Evolutionary conservation across 768 basidiomycete genomes (phyloP), one percentile per base, ranked within the genome.

Genomic region (Naganishia antarctica): DNA sequence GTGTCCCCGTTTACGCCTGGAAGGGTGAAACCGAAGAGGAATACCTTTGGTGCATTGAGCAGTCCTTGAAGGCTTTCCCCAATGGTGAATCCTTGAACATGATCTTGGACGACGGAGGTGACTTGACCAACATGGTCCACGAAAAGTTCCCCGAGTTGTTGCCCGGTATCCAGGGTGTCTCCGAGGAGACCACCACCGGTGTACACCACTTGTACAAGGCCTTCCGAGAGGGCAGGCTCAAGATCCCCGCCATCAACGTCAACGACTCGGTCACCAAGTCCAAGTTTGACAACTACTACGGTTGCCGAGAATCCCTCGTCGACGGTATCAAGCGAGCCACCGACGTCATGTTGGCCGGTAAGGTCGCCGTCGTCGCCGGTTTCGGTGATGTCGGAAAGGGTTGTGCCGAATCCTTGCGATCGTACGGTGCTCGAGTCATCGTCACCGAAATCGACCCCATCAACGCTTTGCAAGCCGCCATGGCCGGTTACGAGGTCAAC

Each of bases 261-360:
- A 98, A 98, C 80, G 93, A 96, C 82, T 96, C 94, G 5, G 96
- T 99, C 75, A 99, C 96, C 70, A 99, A 99, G 81, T 96, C 92
- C 77, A 99, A 99, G 83, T 99, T 99, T 78, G 80, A 81, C 77
- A 80, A 80, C 78, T 79, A 75, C 72, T 99, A 99, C 78, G 96
- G 96, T 67, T 99, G 96, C 82, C 91, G 96, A 76, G 96, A 99
- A 80, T 99, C 96, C 32, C 89, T 99, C 68, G 96, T 99, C 66
- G 96, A 99, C 78, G 96, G 96, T 72, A 97, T 99, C 82, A 99
- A 99, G 85, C 92, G 96, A 75, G 96, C 96, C 65, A 99, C 96
- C 69, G 96, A 99, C 79, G 91, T 99, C 78, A 99, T 99, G 96
- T 86, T 99, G 78, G 96, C 96, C 70, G 96, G 94, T 60, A 99